Evolutionary conservation across 2,329 filamentous ascomycete species (phyloP).

Genomic region (Pezicula rhizophila): DNA sequence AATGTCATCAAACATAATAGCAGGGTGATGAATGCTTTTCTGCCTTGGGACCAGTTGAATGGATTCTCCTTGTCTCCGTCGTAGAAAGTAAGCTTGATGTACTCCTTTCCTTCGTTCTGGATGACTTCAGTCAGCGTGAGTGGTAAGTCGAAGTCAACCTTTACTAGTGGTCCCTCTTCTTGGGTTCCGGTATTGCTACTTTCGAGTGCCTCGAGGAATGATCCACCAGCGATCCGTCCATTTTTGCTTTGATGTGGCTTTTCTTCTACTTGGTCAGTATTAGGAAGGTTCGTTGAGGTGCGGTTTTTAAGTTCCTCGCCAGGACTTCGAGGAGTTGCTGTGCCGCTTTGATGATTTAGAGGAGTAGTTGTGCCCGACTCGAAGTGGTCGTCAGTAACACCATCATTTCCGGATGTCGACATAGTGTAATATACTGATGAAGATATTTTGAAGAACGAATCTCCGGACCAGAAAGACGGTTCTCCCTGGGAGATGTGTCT

Average conservation of each 20-base stretch:
- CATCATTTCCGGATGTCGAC: too few relatives aligned
- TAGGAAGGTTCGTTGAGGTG: slow-evolving; percentile 6
- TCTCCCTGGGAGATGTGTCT: background rate
- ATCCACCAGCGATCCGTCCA: slow-evolving; percentile 34
- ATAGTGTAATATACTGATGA: too few relatives aligned
- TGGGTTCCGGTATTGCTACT: slow-evolving; percentile 27
- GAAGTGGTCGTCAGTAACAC: too few relatives aligned
- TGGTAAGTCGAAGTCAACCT: slow-evolving; percentile 42
- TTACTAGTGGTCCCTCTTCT: slow-evolving; percentile 31
- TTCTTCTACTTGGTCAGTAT: slow-evolving; percentile 14
- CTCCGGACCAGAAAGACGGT: background rate
- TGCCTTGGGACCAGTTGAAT: slow-evolving; percentile 41
- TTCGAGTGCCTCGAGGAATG: slow-evolving; percentile 27
- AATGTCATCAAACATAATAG: slow-evolving; percentile 46
- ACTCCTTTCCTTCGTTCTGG: slow-evolving; percentile 36
- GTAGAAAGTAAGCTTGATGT: slow-evolving; percentile 40
- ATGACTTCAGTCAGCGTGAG: slow-evolving; percentile 38
- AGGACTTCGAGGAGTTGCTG: slow-evolving; percentile 1
- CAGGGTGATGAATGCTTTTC: slow-evolving; percentile 39
- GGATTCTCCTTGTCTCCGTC: slow-evolving; percentile 42
- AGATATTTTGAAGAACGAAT: background rate
- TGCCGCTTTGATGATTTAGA: background rate
- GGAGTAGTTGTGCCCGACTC: too few relatives aligned
- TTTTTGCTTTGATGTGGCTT: slow-evolving; percentile 7
- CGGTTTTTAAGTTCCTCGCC: background rate